A percentile compares a stretch with the other conserved stretches of the same genome.
These are phyloP conservation scores for Raphidocelis subcapitata DNA, from an alignment of 139 green algal species.

Conservation along the genomic window DNA sequence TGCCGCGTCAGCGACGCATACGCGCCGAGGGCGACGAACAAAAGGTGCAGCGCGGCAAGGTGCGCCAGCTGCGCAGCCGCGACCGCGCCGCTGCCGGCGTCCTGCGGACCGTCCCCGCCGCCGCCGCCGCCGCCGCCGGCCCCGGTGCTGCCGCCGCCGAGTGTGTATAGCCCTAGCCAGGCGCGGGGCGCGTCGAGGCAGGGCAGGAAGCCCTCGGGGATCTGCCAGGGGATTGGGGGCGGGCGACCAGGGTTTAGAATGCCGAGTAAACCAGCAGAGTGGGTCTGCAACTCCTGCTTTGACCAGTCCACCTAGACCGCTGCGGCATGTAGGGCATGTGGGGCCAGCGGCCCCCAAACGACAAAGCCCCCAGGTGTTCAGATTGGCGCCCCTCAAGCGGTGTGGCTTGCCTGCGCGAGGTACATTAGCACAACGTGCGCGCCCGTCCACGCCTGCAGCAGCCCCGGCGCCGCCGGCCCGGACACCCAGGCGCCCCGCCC, in stretches of 20 bases:
- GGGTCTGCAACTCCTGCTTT: no score
- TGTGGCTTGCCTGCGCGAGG: constrained; percentile 2
- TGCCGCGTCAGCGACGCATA: constrained; percentile 8
- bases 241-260: no score
- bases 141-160: background rate
- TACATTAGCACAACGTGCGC: constrained; percentile 22
- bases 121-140: no score
- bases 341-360: no score
- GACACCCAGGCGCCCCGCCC: background rate
- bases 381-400: no score
- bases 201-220: no score
- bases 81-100: background rate
- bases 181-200: no score
- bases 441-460: constrained; percentile 7
- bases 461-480: background rate
- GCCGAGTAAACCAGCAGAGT: no score
- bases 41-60: constrained; percentile 7
- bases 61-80: constrained; percentile 2
- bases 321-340: no score
- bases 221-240: no score
- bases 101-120: background rate
- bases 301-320: no score
- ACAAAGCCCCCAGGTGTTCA: no score
- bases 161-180: background rate
- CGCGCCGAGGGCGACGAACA: constrained; percentile 8